Evolutionary conservation across 176 grass and related monocot species (phyloP).

Genomic region (Carex pumila): DNA sequence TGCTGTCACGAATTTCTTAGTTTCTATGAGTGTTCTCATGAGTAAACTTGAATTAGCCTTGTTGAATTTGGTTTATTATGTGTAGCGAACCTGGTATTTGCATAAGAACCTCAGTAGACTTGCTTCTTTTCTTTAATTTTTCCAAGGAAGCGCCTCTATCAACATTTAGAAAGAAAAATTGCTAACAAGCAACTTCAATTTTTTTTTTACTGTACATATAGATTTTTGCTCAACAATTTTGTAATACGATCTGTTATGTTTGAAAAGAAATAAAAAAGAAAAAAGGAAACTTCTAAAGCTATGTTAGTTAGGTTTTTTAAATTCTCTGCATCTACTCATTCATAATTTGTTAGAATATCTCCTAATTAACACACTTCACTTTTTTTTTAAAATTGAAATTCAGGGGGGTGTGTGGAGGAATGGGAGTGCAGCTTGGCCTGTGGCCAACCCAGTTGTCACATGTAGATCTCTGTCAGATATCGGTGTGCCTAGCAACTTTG

Average conservation of each 20-base stretch:
- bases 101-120: too few relatives aligned
- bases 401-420: constrained; percentile 57
- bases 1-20: too few relatives aligned
- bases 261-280: background rate
- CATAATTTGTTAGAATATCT: background rate
- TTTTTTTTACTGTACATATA: background rate
- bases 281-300: background rate
- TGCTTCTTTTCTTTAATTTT: too few relatives aligned
- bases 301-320: background rate
- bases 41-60: too few relatives aligned
- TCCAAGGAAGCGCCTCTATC: too few relatives aligned
- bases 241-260: background rate
- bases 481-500: constrained; percentile 68
- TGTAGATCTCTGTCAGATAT: constrained; percentile 44
- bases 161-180: too few relatives aligned
- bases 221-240: background rate
- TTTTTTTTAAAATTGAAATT: background rate
- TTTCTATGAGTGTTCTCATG: too few relatives aligned
- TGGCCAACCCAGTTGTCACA: constrained; percentile 70
- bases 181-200: background rate
- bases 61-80: too few relatives aligned
- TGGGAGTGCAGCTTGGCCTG: constrained; percentile 58
- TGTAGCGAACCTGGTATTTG: too few relatives aligned
- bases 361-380: background rate
- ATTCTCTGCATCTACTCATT: background rate